Conservation (phyloP, 2,329 filamentous ascomycete genomes). For the Claviceps cyperi region DNA sequence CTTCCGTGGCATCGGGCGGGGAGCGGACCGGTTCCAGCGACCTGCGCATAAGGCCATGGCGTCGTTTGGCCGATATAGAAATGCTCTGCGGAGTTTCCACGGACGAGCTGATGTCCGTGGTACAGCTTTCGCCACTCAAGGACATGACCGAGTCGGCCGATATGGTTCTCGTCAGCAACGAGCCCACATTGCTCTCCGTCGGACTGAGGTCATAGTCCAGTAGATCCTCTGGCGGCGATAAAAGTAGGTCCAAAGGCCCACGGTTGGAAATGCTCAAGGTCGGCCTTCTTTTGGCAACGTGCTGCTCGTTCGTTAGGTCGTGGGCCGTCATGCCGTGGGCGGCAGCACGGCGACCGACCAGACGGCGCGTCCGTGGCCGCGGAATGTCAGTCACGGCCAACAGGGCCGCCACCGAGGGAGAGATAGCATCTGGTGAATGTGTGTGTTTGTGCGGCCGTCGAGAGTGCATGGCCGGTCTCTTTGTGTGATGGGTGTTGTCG, state of each 20-base stretch:
- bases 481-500: constrained; percentile 21
- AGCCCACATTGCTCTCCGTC: constrained; percentile 39
- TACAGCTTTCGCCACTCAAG: constrained; percentile 37
- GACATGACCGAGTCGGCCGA: constrained; percentile 50
- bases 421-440: constrained; percentile 38
- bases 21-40: constrained; percentile 41
- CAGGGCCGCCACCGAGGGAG: constrained; percentile 45
- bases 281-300: constrained; percentile 43
- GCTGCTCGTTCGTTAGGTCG: constrained; percentile 29
- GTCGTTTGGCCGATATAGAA: constrained; percentile 15
- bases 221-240: constrained; percentile 45
- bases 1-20: constrained; percentile 35
- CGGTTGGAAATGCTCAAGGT: constrained; percentile 39
- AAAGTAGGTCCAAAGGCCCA: constrained; percentile 42
- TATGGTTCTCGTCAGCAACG: constrained; percentile 35
- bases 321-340: constrained; percentile 32
- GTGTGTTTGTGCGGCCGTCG: constrained; percentile 23
- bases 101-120: constrained; percentile 34
- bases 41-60: constrained; percentile 27
- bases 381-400: constrained; percentile 49
- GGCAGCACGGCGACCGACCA: constrained; percentile 25
- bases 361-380: constrained; percentile 18
- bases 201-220: constrained; percentile 32
- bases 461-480: constrained; percentile 24
- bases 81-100: constrained; percentile 33